Evolutionary conservation across 176 grass and related monocot species (phyloP), one percentile per base, ranked within the genome.

Genomic region (Alopecurus myosuroides): DNA sequence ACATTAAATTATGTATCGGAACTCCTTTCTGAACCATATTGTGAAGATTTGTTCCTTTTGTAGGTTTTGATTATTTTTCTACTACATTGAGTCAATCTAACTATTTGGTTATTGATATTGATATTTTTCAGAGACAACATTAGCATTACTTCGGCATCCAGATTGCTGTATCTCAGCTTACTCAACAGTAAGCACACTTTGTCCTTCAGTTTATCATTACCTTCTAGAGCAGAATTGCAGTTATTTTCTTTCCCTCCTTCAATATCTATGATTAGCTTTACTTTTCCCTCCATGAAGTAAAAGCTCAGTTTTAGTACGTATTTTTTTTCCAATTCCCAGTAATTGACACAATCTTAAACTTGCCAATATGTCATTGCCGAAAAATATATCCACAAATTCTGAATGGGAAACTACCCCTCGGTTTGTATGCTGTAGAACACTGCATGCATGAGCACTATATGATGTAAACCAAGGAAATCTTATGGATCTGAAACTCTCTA

Each of bases 151-250:
- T 82, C 86, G 97, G 8, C 94, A 96, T 96, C 97, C 97, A 22
- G 97, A 99, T 89, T 99, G 97, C 52, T 99, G 94, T 80, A 96
- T 99, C 65, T 99, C 94, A 88, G 93, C 92, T 73, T 96, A 99
- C 52, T 99, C 97, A 68, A 92, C 93, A 40, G 97, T 99, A 94
- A 60, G 90, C 7, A 37, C 71, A 34, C 41, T 63, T 68, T 36
- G 33, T 82, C 13, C 29, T 88, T 89, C 18, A 73, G 4, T 81
- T 82, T 83, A 29, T 83, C 56, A 44, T 78, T 68, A 69, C 28
- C 41, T 81, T 67, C 30, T 31, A 25, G n/a, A 58, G 23, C 2
- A 11, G 6, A 63, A 33, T 58, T 46, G 51, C 2, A 26, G 6
- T 56, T 77, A 33, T 74, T 5, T 70, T 3, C 37, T n/a, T 34